Evolutionary conservation across 768 basidiomycete genomes (phyloP), one percentile per base, ranked within the genome.

Genomic region (Phaeotremella skinneri): DNA sequence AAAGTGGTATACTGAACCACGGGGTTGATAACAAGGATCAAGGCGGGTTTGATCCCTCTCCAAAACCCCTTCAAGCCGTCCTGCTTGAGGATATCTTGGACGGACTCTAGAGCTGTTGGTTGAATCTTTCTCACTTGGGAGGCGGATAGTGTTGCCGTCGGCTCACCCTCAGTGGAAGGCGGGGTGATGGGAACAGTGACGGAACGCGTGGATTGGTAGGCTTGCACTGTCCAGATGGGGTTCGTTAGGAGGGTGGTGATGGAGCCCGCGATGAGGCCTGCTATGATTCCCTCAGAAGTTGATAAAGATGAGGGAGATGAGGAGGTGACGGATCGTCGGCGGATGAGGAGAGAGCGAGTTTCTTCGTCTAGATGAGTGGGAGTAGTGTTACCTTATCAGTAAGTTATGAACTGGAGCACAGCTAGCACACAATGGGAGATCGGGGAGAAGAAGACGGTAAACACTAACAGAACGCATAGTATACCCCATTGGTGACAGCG

Each of bases 161-260:
- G n/a, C n/a, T n/a, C n/a, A n/a, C n/a, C n/a, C n/a, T n/a, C n/a
- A n/a, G n/a, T n/a, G n/a, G n/a, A n/a, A n/a, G n/a, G n/a, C n/a
- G n/a, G n/a, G n/a, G n/a, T n/a, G n/a, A 37, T 7, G 34, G 34
- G 34, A 21, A 45, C 21, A 6, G 61, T 62, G 55, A 70, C 61
- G 1, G 69, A 58, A 16, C 66, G 64, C 31, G 74, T 76, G 7
- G 88, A 86, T 75, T 94, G 91, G 6, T 87, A 87, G 4, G 91
- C 91, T 75, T 98, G 92, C 21, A 98, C 82, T 49, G 96, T 91
- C 96, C 96, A 99, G 60, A 98, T 87, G 2, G 94, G 94, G 78
- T 98, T 97, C 74, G 85, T 88, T 62, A 90, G 82, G 63, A 94
- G 78, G 2, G 91, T 88, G 2, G 94, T 96, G 11, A 88, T 88